These are phyloP conservation scores for Torulaspora microellipsoides DNA, from an alignment of 805 yeast species.

Conservation along the genomic window DNA sequence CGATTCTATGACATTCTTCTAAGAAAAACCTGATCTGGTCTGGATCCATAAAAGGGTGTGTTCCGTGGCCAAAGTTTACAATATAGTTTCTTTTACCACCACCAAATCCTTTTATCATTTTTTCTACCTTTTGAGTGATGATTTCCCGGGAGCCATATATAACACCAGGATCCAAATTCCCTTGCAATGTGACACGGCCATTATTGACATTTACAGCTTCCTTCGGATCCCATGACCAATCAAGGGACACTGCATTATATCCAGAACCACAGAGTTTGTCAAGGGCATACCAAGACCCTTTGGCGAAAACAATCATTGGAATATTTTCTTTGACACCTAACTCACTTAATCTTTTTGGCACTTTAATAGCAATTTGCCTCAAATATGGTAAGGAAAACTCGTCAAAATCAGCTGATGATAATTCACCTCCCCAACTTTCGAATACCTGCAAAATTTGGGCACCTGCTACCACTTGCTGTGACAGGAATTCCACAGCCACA, in stretches of 20 bases:
- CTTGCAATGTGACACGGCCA: slow-evolving; percentile 83
- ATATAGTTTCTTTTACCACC: slow-evolving; percentile 90
- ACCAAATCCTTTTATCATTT: slow-evolving; percentile 88
- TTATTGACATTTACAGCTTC: slow-evolving; percentile 73
- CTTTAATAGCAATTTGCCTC: slow-evolving; percentile 61
- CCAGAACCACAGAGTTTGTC: slow-evolving; percentile 78
- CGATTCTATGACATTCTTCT: slow-evolving; percentile 80
- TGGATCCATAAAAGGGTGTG: slow-evolving; percentile 97
- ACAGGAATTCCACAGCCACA: slow-evolving; percentile 86
- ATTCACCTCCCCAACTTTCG: slow-evolving; percentile 97
- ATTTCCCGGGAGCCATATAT: slow-evolving; percentile 86
- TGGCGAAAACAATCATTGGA: slow-evolving; percentile 88
- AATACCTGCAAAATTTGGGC: slow-evolving; percentile 97
- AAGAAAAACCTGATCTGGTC: slow-evolving; percentile 81
- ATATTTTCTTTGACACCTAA: slow-evolving; percentile 65
- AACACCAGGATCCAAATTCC: slow-evolving; percentile 92
- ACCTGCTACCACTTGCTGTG: slow-evolving; percentile 93
- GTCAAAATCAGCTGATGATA: slow-evolving; percentile 82
- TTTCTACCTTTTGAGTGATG: slow-evolving; percentile 74
- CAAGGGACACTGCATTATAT: slow-evolving; percentile 85
- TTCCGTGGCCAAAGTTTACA: slow-evolving; percentile 95
- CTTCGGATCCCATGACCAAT: slow-evolving; percentile 83
- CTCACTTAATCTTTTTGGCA: slow-evolving; percentile 66
- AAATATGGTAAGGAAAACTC: slow-evolving; percentile 89
- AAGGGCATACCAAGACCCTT: slow-evolving; percentile 96